A percentile compares a stretch with the other conserved stretches of the same genome.
Evolutionary conservation across 1,284 basidiomycete genomes (phyloP).

Genomic region (Microbotryum intermedium): DNA sequence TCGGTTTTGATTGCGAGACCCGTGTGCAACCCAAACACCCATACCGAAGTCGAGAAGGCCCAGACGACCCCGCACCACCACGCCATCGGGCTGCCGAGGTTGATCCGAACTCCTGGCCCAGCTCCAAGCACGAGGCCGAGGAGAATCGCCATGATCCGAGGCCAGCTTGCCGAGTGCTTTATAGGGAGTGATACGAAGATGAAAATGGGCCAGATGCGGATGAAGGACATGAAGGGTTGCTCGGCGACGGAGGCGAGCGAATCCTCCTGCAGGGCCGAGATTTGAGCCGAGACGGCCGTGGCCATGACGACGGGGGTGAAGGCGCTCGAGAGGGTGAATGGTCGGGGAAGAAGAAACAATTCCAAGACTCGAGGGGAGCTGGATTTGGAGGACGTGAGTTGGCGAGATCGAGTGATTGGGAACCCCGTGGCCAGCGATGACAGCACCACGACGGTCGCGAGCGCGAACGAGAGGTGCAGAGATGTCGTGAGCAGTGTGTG

Average conservation of each 20-base stretch:
- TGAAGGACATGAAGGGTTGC: too few species aligned
- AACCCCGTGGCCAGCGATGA: not conserved
- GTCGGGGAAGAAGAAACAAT: not conserved
- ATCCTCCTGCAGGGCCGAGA: too few species aligned
- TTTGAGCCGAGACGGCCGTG: not conserved
- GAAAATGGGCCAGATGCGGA: too few species aligned
- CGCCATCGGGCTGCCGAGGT: too few species aligned
- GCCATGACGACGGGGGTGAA: not conserved
- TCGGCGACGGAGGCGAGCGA: too few species aligned
- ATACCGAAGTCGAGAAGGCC: too few species aligned
- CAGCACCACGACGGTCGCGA: not conserved
- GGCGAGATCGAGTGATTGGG: not conserved
- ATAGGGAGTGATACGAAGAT: too few species aligned
- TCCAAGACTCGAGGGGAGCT: not conserved
- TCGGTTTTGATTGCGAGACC: too few species aligned
- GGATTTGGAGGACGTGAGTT: not conserved
- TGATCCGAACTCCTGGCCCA: not conserved
- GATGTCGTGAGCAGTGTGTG: slow-evolving; percentile 7
- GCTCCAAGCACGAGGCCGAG: not conserved
- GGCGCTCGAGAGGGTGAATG: not conserved
- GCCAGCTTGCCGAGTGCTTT: too few species aligned
- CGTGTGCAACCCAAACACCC: too few species aligned
- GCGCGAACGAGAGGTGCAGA: slow-evolving; percentile 4
- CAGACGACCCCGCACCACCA: too few species aligned
- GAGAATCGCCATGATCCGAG: too few species aligned